Conservation (phyloP, 768 basidiomycete genomes). For the Suillus subaureus region DNA sequence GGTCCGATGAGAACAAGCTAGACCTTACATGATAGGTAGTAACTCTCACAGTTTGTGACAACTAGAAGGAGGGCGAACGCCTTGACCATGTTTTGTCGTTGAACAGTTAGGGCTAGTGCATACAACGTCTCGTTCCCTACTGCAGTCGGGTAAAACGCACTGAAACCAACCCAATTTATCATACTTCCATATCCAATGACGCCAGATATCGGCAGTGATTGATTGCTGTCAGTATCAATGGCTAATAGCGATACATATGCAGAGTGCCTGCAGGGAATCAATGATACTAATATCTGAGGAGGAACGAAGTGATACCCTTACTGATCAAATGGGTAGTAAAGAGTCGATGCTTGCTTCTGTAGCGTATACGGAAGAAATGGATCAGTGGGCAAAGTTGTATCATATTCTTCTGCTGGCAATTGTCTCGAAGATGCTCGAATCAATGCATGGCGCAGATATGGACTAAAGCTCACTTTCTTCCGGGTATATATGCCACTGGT, state of each 20-base stretch:
- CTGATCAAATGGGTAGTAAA: slow-evolving; percentile 11
- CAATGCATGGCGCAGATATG: neutral
- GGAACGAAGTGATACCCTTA: neutral
- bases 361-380: slow-evolving; percentile 11
- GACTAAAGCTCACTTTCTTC: slow-evolving; percentile 4
- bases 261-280: neutral
- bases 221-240: slow-evolving; percentile 10
- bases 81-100: slow-evolving; percentile 6
- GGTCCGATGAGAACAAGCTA: neutral
- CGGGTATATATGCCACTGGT: slow-evolving; percentile 5
- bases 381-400: neutral
- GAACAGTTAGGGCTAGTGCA: neutral
- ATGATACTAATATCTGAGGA: neutral
- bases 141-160: slow-evolving; percentile 1
- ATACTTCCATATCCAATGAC: slow-evolving; percentile 10
- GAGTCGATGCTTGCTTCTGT: slow-evolving; percentile 6
- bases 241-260: slow-evolving; percentile 8
- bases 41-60: slow-evolving; percentile 6
- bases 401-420: slow-evolving; percentile 7
- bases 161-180: slow-evolving; percentile 3
- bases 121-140: slow-evolving; percentile 2
- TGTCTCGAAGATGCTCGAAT: neutral
- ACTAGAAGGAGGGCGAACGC: slow-evolving; percentile 5
- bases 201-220: slow-evolving; percentile 8
- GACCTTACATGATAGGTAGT: neutral